Evolutionary conservation across 352 stramenopile species (phyloP).

Genomic region (Phytophthora capsici): DNA sequence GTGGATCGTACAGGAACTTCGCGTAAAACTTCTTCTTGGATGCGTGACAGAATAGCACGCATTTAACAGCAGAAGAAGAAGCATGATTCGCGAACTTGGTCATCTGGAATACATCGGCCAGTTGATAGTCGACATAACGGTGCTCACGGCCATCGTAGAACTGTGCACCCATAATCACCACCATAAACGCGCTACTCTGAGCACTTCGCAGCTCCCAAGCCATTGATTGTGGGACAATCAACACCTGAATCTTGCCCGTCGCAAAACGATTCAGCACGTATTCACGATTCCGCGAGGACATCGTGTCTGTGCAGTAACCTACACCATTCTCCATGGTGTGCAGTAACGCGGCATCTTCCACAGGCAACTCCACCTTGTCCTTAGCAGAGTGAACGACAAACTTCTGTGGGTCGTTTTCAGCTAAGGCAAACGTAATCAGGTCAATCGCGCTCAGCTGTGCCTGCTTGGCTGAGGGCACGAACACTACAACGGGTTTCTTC

Average conservation of each 20-base stretch:
- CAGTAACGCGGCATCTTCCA: slow-evolving; percentile 92
- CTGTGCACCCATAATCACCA: slow-evolving; percentile 98
- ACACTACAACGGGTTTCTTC: slow-evolving; percentile 94
- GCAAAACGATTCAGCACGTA: slow-evolving; percentile 92
- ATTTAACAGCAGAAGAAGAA: slow-evolving; percentile 82
- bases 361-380: slow-evolving; percentile 48
- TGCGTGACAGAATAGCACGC: slow-evolving; percentile 96
- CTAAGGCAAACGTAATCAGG: slow-evolving; percentile 96
- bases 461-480: slow-evolving; percentile 98
- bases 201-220: slow-evolving; percentile 91
- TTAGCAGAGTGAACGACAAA: slow-evolving; percentile 55
- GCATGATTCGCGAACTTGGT: slow-evolving; percentile 87
- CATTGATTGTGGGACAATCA: slow-evolving; percentile 95
- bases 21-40: slow-evolving; percentile 99
- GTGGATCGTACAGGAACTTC: slow-evolving; percentile 98
- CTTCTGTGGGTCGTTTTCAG: slow-evolving; percentile 77
- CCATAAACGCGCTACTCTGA: slow-evolving; percentile 88
- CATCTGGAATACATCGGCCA: slow-evolving; percentile 99
- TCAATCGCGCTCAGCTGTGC: slow-evolving; percentile 99
- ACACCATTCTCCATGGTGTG: slow-evolving; percentile 95
- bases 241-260: slow-evolving; percentile 88
- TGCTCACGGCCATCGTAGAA: slow-evolving; percentile 96
- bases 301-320: slow-evolving; percentile 95
- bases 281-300: slow-evolving; percentile 91
- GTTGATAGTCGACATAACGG: slow-evolving; percentile 97